Conservation (phyloP, 495 filamentous ascomycete species). For the Annulohypoxylon moriforme region DNA sequence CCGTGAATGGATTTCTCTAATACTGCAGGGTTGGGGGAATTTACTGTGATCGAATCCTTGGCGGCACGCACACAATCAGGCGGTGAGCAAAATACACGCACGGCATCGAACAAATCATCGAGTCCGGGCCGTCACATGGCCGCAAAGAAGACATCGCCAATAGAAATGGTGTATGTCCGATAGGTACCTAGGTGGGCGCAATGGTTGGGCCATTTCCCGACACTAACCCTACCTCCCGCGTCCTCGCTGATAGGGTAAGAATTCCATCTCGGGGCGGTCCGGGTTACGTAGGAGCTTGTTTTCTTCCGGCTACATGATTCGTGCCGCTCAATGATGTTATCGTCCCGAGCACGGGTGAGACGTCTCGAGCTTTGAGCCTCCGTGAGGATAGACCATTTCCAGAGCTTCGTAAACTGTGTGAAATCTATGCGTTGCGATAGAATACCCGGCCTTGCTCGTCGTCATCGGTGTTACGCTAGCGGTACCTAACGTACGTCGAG, state of each 20-base stretch:
- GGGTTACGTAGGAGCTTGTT: conserved; percentile 21
- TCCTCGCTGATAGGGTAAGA: conserved; percentile 19
- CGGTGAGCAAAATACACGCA: conserved; percentile 42
- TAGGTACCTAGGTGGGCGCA: background rate
- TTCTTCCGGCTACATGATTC: background rate
- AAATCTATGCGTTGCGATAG: conserved; percentile 2
- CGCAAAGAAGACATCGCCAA: conserved; percentile 29
- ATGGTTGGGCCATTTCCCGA: conserved; percentile 10
- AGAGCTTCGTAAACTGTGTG: background rate
- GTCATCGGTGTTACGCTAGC: conserved; percentile 40
- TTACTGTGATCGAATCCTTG: conserved; percentile 32
- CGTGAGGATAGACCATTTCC: background rate
- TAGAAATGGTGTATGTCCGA: conserved; percentile 22
- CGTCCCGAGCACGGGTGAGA: background rate
- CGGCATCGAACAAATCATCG: conserved; percentile 31
- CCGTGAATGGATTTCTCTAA: conserved; percentile 27
- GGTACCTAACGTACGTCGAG: conserved; percentile 29
- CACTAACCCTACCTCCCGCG: background rate
- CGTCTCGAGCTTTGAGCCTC: background rate
- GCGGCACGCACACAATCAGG: conserved; percentile 42
- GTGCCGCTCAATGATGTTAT: conserved; percentile 2
- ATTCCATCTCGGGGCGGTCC: conserved; percentile 24
- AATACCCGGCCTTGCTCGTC: conserved; percentile 15
- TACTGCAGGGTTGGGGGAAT: conserved; percentile 34
- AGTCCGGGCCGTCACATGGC: conserved; percentile 28